These are phyloP conservation scores for Rhynchosporium secalis DNA, from an alignment of 2,329 filamentous ascomycete species.

Conservation along the genomic window DNA sequence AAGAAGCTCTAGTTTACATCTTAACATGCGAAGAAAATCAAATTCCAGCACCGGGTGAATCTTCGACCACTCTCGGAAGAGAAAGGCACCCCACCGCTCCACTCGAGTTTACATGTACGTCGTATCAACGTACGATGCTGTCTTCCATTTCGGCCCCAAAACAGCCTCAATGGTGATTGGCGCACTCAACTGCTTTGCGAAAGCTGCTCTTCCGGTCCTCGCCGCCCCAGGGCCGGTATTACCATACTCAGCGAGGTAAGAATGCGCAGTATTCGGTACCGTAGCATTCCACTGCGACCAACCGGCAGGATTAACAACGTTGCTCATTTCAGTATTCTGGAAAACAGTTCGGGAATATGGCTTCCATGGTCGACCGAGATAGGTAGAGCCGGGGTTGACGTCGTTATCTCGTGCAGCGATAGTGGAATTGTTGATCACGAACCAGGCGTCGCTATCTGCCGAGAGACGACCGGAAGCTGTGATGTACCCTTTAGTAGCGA, in stretches of 20 bases:
- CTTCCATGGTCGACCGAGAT: slow-evolving; percentile 55
- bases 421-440: slow-evolving; percentile 55
- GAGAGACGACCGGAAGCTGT: slow-evolving; percentile 47
- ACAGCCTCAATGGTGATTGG: slow-evolving; percentile 22
- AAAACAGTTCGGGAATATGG: slow-evolving; percentile 52
- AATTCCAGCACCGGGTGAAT: too few relatives aligned
- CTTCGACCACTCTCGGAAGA: too few relatives aligned
- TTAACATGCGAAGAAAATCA: too few relatives aligned
- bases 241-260: slow-evolving; percentile 51
- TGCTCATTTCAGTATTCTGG: slow-evolving; percentile 48
- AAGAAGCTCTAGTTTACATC: too few relatives aligned
- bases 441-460: slow-evolving; percentile 46
- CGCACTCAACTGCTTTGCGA: slow-evolving; percentile 20
- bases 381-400: slow-evolving; percentile 44
- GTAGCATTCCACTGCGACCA: slow-evolving; percentile 51
- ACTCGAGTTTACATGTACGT: slow-evolving; percentile 17
- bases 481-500: slow-evolving; percentile 47
- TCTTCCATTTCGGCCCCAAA: slow-evolving; percentile 19
- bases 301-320: slow-evolving; percentile 51
- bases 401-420: slow-evolving; percentile 46
- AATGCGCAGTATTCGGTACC: slow-evolving; percentile 46
- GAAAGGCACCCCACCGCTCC: background rate
- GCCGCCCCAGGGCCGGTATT: slow-evolving; percentile 50
- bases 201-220: slow-evolving; percentile 25
- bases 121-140: slow-evolving; percentile 30